Percentiles rank a stretch among this genome's conserved stretches.
These are phyloP conservation scores for Citrus reticulata DNA, from an alignment of 345 rosid genomes.

Conservation along the genomic window DNA sequence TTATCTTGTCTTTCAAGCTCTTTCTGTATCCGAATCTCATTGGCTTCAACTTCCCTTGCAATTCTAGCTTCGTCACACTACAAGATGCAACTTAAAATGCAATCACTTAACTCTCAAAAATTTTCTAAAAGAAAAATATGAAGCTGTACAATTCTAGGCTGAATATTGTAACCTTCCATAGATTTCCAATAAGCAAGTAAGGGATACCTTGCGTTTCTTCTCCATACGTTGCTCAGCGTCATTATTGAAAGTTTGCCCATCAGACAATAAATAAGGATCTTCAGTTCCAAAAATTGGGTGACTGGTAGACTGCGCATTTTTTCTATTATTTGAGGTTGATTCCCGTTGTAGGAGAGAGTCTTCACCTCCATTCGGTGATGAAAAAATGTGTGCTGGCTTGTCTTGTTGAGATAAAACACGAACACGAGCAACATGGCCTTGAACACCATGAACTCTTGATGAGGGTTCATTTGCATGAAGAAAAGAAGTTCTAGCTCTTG, in stretches of 20 bases:
- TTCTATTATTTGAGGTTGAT: conserved; percentile 38
- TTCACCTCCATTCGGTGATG: conserved; percentile 58
- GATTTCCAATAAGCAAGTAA: neutral
- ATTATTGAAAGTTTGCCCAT: conserved; percentile 34
- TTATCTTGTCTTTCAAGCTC: conserved; percentile 75
- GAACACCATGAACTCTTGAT: conserved; percentile 46
- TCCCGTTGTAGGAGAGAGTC: conserved; percentile 43
- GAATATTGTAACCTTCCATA: neutral
- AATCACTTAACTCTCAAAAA: conserved; percentile 3
- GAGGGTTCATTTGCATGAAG: conserved; percentile 56
- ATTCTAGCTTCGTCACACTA: conserved; percentile 68
- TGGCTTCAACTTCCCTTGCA: conserved; percentile 67
- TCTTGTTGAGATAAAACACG: conserved; percentile 61
- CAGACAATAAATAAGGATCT: conserved; percentile 35
- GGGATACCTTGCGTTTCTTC: conserved; percentile 57
- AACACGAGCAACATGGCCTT: conserved; percentile 52
- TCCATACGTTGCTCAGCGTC: conserved; percentile 37
- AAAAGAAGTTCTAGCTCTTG: conserved; percentile 52
- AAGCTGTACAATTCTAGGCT: neutral
- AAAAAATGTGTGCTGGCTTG: conserved; percentile 42
- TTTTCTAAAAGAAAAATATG: neutral
- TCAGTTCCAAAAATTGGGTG: conserved; percentile 37
- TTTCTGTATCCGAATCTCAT: conserved; percentile 59
- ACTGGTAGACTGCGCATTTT: conserved; percentile 27
- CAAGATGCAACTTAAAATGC: conserved; percentile 22